These are phyloP conservation scores for Acanthochlamys bracteata DNA, from an alignment of 106 monocot genomes.

Conservation along the genomic window DNA sequence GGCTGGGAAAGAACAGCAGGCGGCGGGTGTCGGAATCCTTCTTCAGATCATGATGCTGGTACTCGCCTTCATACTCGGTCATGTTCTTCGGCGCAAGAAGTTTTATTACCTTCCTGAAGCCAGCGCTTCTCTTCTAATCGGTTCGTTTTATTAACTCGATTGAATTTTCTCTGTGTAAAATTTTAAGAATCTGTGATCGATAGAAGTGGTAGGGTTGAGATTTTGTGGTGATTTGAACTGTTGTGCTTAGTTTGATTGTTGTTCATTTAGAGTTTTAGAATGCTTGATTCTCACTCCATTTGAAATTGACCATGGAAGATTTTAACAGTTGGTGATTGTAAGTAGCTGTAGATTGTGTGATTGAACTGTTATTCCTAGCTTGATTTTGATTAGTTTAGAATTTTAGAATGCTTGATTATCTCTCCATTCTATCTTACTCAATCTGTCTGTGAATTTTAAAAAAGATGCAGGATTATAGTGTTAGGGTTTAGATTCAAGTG, in stretches of 20 bases:
- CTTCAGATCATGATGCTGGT: constrained; percentile 97
- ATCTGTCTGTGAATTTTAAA: too few species aligned
- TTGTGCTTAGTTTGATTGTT: not conserved
- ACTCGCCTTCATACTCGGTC: constrained; percentile 79
- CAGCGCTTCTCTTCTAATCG: constrained; percentile 89
- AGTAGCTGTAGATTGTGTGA: too few species aligned
- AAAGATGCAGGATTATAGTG: too few species aligned
- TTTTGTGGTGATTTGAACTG: not conserved
- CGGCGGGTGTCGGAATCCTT: constrained; percentile 81
- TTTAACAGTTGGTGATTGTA: too few species aligned
- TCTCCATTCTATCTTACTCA: not conserved
- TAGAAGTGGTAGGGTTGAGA: not conserved
- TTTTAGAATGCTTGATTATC: not conserved
- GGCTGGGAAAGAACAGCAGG: constrained; percentile 87
- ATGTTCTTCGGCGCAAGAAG: constrained; percentile 73
- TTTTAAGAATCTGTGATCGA: not conserved
- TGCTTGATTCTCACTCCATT: not conserved
- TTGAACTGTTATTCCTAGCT: not conserved
- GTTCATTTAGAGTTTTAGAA: not conserved
- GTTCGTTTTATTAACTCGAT: constrained; percentile 12
- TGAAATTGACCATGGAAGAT: not conserved
- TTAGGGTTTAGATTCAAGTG: too few species aligned
- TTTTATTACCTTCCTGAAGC: constrained; percentile 94
- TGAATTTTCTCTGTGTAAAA: not conserved
- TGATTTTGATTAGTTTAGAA: not conserved